Base-by-base conservation (phyloP, 345 rosid species). In the Murraya koenigii region DNA sequence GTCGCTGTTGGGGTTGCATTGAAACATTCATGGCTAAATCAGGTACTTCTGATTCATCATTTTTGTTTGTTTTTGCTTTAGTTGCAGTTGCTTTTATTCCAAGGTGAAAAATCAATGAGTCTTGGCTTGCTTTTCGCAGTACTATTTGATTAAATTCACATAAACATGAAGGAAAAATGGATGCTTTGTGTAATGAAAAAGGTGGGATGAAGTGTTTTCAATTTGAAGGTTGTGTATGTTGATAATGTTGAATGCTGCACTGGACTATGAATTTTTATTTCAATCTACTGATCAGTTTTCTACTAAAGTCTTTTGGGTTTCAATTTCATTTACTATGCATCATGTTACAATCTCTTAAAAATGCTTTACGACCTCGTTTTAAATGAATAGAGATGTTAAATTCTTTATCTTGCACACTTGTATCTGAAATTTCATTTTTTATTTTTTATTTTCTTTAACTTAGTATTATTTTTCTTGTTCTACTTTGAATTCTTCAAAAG, bases 11-110 rank as follows among this genome's bases (percentile, higher is more conserved):
- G 36, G 56, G n/a, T 60, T 74, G 59, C 4, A 14, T 8, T 47
- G 38, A 71, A 23, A 15, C 59, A 38, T 69, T 79, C 87, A 90
- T 81, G 91, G 87, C 78, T 86, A 74, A 72, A 70, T 41, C 85
- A 82, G 91, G 93, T 87, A 17, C 7, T 28, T 62, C 52, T 71
- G 72, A 23, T 71, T 64, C 66, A 73, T 23, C 44, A 14, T 3
- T 77, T 52, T 30, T 47, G 35, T n/a, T 30, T 71, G 36, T 17
- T 55, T 32, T 54, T 8, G 8, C 10, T 6, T 41, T 22, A 1
- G 0, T n/a, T 39, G 56, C 56, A 17, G 56, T 62, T 61, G 28
- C 15, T 61, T 6, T 61, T 30, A 4, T 28, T 11, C 2, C 2
- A 60, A 60, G 28, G 4, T 25, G 20, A 14, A 61, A 25, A 32